These are phyloP conservation scores for Fonsecaea monophora DNA, from an alignment of 2,329 filamentous ascomycete species.

Conservation along the genomic window DNA sequence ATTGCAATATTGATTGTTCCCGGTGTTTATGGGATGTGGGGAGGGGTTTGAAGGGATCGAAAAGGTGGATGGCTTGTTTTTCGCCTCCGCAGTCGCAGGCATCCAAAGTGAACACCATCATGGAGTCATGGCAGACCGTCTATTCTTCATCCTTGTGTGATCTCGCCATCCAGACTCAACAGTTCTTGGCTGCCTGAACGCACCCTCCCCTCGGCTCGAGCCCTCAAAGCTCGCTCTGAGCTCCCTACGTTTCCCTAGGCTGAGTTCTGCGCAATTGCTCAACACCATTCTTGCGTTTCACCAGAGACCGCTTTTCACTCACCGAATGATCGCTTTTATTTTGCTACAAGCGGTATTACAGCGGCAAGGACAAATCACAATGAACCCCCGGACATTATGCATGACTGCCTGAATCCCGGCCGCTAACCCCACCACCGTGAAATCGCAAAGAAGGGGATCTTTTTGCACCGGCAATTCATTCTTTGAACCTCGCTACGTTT, in stretches of 20 bases:
- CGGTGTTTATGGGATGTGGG: neutral
- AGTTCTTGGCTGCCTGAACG: neutral
- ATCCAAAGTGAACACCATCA: neutral
- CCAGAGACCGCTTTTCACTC: neutral
- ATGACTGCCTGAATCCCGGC: conserved; percentile 18
- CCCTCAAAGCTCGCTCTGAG: neutral
- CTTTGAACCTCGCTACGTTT: conserved; percentile 3
- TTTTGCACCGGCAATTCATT: conserved; percentile 16
- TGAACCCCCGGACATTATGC: conserved; percentile 27
- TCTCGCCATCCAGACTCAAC: neutral
- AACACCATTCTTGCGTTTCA: neutral
- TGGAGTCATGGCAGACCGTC: neutral
- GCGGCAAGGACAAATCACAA: conserved; percentile 3
- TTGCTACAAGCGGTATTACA: conserved; percentile 2
- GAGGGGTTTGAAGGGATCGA: neutral
- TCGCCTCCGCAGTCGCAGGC: neutral
- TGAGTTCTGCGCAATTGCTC: neutral
- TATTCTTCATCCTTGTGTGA: neutral
- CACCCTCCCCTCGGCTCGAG: neutral
- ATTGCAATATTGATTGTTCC: neutral
- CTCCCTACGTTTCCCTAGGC: neutral
- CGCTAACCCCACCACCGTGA: conserved; percentile 10
- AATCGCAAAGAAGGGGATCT: neutral
- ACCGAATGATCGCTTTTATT: neutral
- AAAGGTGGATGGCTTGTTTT: neutral